A percentile compares a stretch with the other conserved stretches of the same genome.
Conservation (phyloP, 768 basidiomycete species). For the Boletus subparvulus region DNA sequence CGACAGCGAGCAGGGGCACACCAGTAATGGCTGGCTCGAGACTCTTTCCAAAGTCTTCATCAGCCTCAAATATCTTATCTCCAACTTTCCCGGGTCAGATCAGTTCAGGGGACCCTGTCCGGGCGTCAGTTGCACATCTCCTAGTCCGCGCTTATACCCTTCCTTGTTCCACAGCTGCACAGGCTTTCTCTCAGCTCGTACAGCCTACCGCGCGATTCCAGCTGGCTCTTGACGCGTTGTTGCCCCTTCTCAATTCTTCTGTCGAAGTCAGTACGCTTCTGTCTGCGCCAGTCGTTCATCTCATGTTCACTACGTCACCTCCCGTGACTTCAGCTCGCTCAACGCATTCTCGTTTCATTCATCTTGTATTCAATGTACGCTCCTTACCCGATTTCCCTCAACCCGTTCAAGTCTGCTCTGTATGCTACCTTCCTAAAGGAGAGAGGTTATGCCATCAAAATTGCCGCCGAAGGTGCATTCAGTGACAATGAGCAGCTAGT, state of each 20-base stretch:
- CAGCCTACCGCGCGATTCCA: slow-evolving; percentile 77
- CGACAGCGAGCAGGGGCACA: slow-evolving; percentile 31
- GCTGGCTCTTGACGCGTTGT: slow-evolving; percentile 77
- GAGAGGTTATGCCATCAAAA: slow-evolving; percentile 55
- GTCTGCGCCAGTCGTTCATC: slow-evolving; percentile 12
- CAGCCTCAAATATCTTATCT: slow-evolving; percentile 37
- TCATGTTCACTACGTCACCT: slow-evolving; percentile 15
- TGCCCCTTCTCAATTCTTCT: slow-evolving; percentile 63
- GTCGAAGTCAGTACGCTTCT: slow-evolving; percentile 48
- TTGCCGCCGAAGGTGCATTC: slow-evolving; percentile 48
- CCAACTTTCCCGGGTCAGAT: slow-evolving; percentile 32
- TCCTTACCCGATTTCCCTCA: slow-evolving; percentile 75
- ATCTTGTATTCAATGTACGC: slow-evolving; percentile 79
- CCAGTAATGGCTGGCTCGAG: slow-evolving; percentile 31
- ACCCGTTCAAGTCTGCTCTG: slow-evolving; percentile 78
- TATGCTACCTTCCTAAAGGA: slow-evolving; percentile 67
- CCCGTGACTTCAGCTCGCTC: slow-evolving; percentile 50
- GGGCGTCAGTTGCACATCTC: slow-evolving; percentile 66
- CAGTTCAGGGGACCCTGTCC: slow-evolving; percentile 43
- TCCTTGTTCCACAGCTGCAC: slow-evolving; percentile 75
- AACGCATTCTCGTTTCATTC: slow-evolving; percentile 76
- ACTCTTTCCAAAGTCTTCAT: slow-evolving; percentile 31
- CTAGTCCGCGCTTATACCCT: slow-evolving; percentile 63
- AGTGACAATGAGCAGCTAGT: slow-evolving; percentile 74
- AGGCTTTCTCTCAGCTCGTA: slow-evolving; percentile 73